These are phyloP conservation scores for Didymella keratinophila DNA, from an alignment of 2,329 filamentous ascomycete species.

Conservation along the genomic window DNA sequence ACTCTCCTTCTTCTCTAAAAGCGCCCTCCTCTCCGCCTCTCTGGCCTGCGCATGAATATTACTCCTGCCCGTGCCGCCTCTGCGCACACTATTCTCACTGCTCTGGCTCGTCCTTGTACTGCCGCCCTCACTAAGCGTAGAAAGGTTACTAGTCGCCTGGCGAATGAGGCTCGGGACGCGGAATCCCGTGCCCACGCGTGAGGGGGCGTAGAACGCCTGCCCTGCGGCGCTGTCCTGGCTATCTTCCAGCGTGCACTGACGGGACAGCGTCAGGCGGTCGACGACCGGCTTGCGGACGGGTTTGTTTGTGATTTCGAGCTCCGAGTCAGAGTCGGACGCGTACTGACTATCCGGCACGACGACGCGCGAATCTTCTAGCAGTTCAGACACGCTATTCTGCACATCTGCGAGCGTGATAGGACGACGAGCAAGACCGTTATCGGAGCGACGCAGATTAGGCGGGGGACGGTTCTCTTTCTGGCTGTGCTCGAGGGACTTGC, in stretches of 20 bases:
- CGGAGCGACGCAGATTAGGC: constrained; percentile 68
- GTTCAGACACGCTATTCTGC: constrained; percentile 80
- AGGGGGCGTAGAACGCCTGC: constrained; percentile 64
- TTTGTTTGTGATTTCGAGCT: constrained; percentile 50
- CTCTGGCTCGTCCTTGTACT: constrained; percentile 22
- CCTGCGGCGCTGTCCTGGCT: constrained; percentile 41
- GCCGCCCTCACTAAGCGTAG: constrained; percentile 39
- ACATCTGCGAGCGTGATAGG: constrained; percentile 82
- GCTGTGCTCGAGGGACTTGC: constrained; percentile 54
- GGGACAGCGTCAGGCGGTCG: constrained; percentile 77
- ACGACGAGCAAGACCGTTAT: constrained; percentile 63
- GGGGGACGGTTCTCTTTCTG: constrained; percentile 58
- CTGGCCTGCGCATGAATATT: constrained; percentile 67
- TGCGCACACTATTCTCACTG: constrained; percentile 51
- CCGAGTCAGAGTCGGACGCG: constrained; percentile 43
- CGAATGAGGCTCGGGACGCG: constrained; percentile 75
- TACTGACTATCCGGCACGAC: constrained; percentile 63
- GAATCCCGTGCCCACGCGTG: constrained; percentile 58
- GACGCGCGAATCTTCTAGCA: constrained; percentile 72
- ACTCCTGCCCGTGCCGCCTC: constrained; percentile 64
- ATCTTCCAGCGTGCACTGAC: constrained; percentile 49
- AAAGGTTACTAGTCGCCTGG: constrained; percentile 69
- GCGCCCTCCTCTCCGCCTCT: constrained; percentile 62
- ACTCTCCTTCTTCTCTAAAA: constrained; percentile 61
- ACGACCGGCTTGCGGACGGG: constrained; percentile 59